These are phyloP conservation scores for Oropetium thomaeum DNA, from an alignment of 176 grass and related monocot genomes.

Conservation along the genomic window DNA sequence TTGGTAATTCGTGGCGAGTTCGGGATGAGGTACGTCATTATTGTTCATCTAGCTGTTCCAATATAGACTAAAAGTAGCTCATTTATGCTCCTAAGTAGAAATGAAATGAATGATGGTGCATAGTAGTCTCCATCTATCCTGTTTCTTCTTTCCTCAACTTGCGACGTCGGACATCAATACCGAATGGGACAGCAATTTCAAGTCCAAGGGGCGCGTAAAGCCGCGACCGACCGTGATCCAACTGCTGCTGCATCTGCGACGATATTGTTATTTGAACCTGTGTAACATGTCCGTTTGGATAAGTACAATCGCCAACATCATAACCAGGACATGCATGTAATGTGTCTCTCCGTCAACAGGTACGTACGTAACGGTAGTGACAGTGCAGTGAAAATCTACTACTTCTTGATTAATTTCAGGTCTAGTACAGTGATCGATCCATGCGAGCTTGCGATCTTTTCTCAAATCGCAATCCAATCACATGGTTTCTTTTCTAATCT, in stretches of 20 bases:
- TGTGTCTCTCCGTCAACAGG: conserved; percentile 40
- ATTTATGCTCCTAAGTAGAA: background rate
- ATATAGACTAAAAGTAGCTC: conserved; percentile 19
- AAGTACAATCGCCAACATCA: conserved; percentile 41
- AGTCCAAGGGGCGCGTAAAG: conserved; percentile 31
- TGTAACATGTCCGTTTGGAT: conserved; percentile 7
- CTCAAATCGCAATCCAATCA: too few species aligned
- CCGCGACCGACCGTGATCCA: conserved; percentile 33
- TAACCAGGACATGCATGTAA: conserved; percentile 42
- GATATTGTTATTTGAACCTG: conserved; percentile 14
- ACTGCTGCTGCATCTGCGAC: too few species aligned
- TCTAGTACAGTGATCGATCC: conserved; percentile 5
- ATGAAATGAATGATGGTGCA: background rate
- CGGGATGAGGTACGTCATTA: conserved; percentile 33
- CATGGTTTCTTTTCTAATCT: background rate
- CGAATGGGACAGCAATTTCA: conserved; percentile 17
- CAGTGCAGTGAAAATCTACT: conserved; percentile 41
- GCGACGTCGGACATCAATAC: conserved; percentile 29
- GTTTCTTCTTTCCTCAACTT: conserved; percentile 17
- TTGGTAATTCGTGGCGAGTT: background rate
- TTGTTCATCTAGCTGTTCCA: conserved; percentile 20
- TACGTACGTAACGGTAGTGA: conserved; percentile 40
- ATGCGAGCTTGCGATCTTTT: background rate
- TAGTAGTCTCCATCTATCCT: background rate
- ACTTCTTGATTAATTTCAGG: conserved; percentile 17